phyloP scores from a whole-genome alignment of 2,329 filamentous ascomycete genomes.

The Paracoccidioides brasiliensis region DNA sequence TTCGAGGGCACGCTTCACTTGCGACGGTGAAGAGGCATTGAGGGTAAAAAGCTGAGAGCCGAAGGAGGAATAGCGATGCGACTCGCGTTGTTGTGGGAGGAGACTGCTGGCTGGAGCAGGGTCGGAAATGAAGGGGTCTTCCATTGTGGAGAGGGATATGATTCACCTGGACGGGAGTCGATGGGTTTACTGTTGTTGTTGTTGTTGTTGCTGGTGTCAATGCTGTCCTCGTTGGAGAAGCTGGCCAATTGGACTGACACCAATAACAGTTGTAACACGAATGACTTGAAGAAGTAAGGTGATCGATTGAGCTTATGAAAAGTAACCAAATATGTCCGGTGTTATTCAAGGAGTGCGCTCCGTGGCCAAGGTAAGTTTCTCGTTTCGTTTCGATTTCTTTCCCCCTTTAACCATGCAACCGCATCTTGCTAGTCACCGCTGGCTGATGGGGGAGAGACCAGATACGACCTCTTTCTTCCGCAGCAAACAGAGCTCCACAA shows the following conservation, averaged over 20 bases:
- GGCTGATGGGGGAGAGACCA: background rate
- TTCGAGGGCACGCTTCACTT: slow-evolving; percentile 78
- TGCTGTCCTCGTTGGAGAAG: background rate
- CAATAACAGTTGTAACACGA: background rate
- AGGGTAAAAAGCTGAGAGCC: slow-evolving; percentile 68
- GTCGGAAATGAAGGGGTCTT: slow-evolving; percentile 47
- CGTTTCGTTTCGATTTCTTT: background rate
- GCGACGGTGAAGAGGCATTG: slow-evolving; percentile 69
- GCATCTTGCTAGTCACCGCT: background rate
- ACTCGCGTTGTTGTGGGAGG: slow-evolving; percentile 28
- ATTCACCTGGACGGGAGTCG: background rate
- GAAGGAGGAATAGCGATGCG: slow-evolving; percentile 68
- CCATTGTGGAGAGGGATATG: slow-evolving; percentile 17
- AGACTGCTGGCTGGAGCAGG: slow-evolving; percentile 22
- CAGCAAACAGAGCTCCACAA: background rate
- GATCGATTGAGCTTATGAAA: background rate
- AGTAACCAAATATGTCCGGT: background rate
- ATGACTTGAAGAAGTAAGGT: background rate
- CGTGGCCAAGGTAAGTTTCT: background rate
- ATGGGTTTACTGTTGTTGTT: slow-evolving; percentile 3
- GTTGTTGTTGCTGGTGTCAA: background rate
- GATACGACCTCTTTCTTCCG: background rate
- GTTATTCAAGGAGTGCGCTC: background rate
- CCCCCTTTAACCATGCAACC: background rate
- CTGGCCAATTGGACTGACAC: background rate